These are phyloP conservation scores for Paramecium biaurelia DNA, from an alignment of 73 alveolate species.

Conservation along the genomic window DNA sequence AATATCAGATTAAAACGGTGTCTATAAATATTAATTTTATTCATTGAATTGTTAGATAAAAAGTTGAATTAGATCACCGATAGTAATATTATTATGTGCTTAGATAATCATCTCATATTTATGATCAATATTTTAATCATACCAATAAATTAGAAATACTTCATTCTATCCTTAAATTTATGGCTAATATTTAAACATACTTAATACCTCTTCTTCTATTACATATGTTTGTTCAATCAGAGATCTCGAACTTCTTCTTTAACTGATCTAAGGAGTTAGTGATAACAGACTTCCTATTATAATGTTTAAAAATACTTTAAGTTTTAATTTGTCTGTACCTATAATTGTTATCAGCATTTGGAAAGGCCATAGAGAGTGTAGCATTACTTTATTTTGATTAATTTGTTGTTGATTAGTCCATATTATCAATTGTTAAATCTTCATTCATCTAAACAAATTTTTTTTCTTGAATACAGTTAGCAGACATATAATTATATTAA, in stretches of 20 bases:
- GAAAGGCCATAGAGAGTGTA: neutral
- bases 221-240: neutral
- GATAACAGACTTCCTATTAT: neutral
- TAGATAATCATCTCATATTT: neutral
- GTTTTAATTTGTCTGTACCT: neutral
- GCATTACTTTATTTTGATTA: constrained; percentile 21
- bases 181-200: neutral
- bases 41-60: neutral
- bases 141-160: neutral
- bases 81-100: neutral
- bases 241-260: neutral
- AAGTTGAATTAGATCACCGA: neutral
- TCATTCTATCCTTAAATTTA: neutral
- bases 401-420: constrained; percentile 16
- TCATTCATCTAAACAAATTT: neutral
- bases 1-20: neutral
- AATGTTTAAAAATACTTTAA: neutral
- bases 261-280: neutral
- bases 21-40: neutral
- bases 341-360: neutral
- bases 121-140: neutral
- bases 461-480: neutral
- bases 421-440: neutral
- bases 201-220: neutral
- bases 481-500: constrained; percentile 15